Evolutionary conservation across 208 protist genomes (phyloP), one percentile per base, ranked within the genome.

Genomic region (Crithidia sp.): DNA sequence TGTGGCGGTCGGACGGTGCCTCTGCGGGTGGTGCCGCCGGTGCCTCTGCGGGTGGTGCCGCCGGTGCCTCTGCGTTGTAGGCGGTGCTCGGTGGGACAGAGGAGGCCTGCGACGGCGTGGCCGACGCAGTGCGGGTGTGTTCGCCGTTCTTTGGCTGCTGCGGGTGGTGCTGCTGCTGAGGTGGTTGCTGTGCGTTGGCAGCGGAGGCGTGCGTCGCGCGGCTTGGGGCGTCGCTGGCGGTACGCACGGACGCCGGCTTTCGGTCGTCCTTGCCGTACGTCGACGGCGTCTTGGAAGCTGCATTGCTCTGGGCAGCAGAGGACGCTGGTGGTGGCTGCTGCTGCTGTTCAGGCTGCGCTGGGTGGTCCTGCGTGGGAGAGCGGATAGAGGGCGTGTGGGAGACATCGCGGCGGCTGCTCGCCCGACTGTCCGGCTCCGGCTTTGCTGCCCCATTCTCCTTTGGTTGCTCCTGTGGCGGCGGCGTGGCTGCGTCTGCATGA

Each of bases 91-190:
- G 62, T 2, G 62, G 62, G 19, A 57, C 62, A 5, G 62, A 67
- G 50, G 62, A 57, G 4, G 50, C 50, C 49, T 67, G 47, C 10
- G 62, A 67, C 2, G 62, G 62, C 13, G 62, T 67, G 14, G 45
- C 37, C 2, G 62, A 43, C 7, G 62, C 12, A 40, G 62, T 57
- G 62, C 62, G 62, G 7, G 36, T 43, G 10, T n/a, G 47, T 7
- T n/a, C 12, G 8, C 7, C 61, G 7, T 37, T 7, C 19, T 17
- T 28, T 28, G 40, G 59, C 43, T 28, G 39, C 59, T 52, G 59
- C 43, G 3, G 52, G 13, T 56, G 52, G 7, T 59, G 55, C 55
- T 59, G 16, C 55, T 59, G 55, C n/a, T 59, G 55, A 28, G 28
- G 28, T 28, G 28, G 28, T 28, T 28, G 28, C 28, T 28, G 28